Conservation (phyloP, 163 green algal species). For the Chloroidium sp. region DNA sequence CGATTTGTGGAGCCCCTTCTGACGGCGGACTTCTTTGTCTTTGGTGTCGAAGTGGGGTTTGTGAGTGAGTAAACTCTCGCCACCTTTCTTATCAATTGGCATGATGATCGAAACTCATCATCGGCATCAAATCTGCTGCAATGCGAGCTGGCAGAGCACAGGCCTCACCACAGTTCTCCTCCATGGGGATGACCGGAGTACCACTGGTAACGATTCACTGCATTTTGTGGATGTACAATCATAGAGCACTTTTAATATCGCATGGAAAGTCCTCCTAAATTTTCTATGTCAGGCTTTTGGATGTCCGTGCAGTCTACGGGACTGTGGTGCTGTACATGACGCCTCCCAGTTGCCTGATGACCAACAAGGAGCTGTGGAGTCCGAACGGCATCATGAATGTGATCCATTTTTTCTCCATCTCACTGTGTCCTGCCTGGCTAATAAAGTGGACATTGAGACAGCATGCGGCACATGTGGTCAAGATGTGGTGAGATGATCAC, state of each 20-base stretch:
- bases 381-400: constrained; percentile 6
- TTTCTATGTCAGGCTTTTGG: background rate
- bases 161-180: no score
- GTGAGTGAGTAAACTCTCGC: constrained; percentile 5
- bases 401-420: no score
- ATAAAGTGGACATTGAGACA: no score
- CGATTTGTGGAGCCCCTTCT: constrained; percentile 23
- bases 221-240: background rate
- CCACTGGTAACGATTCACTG: background rate
- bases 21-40: constrained; percentile 12
- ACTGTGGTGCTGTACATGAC: constrained; percentile 7
- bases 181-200: background rate
- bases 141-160: no score
- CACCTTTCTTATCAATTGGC: no score
- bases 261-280: background rate
- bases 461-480: no score
- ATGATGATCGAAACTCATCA: no score
- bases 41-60: constrained; percentile 13
- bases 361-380: background rate
- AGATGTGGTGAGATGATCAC: no score
- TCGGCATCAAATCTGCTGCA: no score
- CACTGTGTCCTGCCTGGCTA: no score
- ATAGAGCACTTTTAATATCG: background rate
- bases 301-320: constrained; percentile 15
- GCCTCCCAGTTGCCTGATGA: constrained; percentile 2